Evolutionary conservation across 1,284 basidiomycete species (phyloP).

Genomic region (Cystobasidium sp.): DNA sequence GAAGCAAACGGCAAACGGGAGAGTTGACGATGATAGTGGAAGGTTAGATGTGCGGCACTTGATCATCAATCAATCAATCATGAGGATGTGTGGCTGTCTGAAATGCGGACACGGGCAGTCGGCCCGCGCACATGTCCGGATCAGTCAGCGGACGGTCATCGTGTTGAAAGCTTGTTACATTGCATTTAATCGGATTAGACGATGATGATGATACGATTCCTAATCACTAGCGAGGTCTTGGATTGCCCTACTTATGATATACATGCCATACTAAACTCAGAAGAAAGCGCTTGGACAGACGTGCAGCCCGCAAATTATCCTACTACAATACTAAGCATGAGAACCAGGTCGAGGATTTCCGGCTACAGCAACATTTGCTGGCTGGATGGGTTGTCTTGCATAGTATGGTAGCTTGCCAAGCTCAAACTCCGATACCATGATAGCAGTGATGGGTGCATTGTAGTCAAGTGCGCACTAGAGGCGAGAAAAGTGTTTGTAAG

Average conservation of each 20-base stretch:
- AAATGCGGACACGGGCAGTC: not conserved
- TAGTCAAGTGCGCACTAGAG: slow-evolving; percentile 39
- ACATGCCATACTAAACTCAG: too few relatives aligned
- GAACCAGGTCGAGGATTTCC: not conserved
- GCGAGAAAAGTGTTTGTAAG: slow-evolving; percentile 1
- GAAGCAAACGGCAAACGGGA: too few relatives aligned
- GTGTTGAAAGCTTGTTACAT: slow-evolving; percentile 3
- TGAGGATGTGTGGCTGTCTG: not conserved
- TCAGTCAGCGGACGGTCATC: not conserved
- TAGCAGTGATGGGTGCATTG: slow-evolving; percentile 33
- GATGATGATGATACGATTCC: not conserved
- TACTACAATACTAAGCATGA: not conserved
- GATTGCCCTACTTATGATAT: too few relatives aligned
- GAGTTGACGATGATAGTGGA: too few relatives aligned
- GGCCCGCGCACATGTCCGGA: not conserved
- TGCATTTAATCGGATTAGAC: not conserved
- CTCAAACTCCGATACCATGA: slow-evolving; percentile 33
- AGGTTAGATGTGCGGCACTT: too few relatives aligned
- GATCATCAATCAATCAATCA: not conserved
- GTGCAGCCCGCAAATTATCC: not conserved
- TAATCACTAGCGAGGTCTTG: too few relatives aligned
- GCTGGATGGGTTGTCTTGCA: slow-evolving; percentile 4
- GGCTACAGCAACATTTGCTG: not conserved
- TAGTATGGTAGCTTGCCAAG: slow-evolving; percentile 28
- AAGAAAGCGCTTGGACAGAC: too few relatives aligned